phyloP scores from a whole-genome alignment of 1,139 yeast species.

The Yamadazyma diospyri region DNA sequence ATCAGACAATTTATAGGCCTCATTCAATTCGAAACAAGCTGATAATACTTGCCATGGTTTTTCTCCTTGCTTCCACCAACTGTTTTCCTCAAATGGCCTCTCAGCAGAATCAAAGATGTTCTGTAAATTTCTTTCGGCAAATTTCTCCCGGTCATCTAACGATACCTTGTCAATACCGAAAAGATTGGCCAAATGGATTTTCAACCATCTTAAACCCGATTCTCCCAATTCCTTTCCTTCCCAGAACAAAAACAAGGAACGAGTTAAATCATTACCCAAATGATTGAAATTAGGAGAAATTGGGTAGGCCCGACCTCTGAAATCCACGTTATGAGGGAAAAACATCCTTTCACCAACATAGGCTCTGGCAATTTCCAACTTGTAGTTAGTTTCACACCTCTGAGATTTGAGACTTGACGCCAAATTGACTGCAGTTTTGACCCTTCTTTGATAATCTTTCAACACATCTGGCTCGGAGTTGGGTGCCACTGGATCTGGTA shows the following conservation, averaged over 20 bases:
- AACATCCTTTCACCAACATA: conserved; percentile 84
- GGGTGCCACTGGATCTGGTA: conserved; percentile 65
- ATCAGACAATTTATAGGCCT: conserved; percentile 66
- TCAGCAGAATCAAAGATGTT: conserved; percentile 64
- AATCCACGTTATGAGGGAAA: conserved; percentile 92
- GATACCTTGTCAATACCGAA: conserved; percentile 87
- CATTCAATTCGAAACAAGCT: conserved; percentile 74
- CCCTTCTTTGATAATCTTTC: conserved; percentile 62
- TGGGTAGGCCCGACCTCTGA: conserved; percentile 96
- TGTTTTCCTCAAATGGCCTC: conserved; percentile 57
- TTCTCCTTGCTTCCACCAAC: conserved; percentile 87
- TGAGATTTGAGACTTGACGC: conserved; percentile 73
- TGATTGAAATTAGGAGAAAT: conserved; percentile 78
- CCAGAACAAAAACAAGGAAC: conserved; percentile 87
- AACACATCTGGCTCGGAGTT: conserved; percentile 71
- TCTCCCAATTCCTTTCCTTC: conserved; percentile 77
- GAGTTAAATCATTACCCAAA: conserved; percentile 85
- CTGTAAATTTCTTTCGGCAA: conserved; percentile 65
- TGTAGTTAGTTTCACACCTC: conserved; percentile 91
- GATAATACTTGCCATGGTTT: conserved; percentile 96
- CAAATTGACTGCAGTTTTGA: conserved; percentile 55
- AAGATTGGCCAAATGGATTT: conserved; percentile 84
- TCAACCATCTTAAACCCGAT: conserved; percentile 79
- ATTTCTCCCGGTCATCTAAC: conserved; percentile 68
- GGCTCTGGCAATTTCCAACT: conserved; percentile 92